Base-by-base conservation (phyloP, 2,329 filamentous ascomycete species). In the Pseudogymnoascus sp. region DNA sequence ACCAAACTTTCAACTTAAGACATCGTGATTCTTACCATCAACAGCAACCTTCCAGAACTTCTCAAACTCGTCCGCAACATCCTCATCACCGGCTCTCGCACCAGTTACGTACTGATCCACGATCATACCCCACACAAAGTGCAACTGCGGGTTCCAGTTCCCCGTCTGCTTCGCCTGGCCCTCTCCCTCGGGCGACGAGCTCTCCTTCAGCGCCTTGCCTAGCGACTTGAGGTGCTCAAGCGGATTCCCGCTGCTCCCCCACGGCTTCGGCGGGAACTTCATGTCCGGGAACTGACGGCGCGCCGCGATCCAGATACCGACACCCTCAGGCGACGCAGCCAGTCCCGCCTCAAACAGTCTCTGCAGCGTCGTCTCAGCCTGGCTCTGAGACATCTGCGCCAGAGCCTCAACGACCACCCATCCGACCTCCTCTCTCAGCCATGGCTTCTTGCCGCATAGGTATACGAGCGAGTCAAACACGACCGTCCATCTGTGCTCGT, bases 41-140 rank as follows among this genome's bases (percentile, higher is more conserved):
- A 97, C 87, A 62, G 90, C 87, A 48, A 91, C 86, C 41, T 84
- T 84, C 92, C 93, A 97, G 72, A 97, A 95, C 55, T 89, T 84
- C 58, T 81, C 79, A 71, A 96, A 92, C 21, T 81, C 73, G 0
- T 69, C 62, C 33, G 64, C 66, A 12, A 66, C 64, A 3, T 63
- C 65, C 25, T 68, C 74, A 17, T 74, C 71, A 4, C 72, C 69
- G 2, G 67, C 62, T 31, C 66, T 64, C 4, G 64, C 64, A 31
- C 72, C 68, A 60, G 76, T 73, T 27, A 78, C 66, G 66, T 81
- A 85, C 63, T 81, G 78, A 0, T 71, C 75, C n/a, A 96, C 74
- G 17, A 97, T 84, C 27, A 92, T 76, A 66, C 90, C 85, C 94
- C 93, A 97, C 0, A 91, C 90, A 72, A 95, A 96, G 69, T 92